These are phyloP conservation scores for Xylaria grammica DNA, from an alignment of 495 filamentous ascomycete genomes.

Conservation along the genomic window DNA sequence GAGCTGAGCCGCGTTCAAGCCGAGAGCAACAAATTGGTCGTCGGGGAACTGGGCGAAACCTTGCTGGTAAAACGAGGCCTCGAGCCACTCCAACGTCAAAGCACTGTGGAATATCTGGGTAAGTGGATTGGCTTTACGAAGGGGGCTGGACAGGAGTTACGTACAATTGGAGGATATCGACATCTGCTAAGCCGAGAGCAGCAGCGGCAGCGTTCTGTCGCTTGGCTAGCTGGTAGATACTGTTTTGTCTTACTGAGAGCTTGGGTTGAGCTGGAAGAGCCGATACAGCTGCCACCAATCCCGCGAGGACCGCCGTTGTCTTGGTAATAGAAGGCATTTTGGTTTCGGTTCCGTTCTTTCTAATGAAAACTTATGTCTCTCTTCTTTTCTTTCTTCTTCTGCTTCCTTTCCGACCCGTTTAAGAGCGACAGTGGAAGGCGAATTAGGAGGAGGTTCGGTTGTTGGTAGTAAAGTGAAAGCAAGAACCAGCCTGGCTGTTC, in stretches of 20 bases:
- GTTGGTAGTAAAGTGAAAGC: constrained; percentile 31
- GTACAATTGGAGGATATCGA: constrained; percentile 76
- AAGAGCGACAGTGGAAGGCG: constrained; percentile 21
- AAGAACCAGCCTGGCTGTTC: constrained; percentile 54
- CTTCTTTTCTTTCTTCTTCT: constrained; percentile 32
- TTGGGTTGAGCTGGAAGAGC: constrained; percentile 53
- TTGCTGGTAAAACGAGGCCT: constrained; percentile 65
- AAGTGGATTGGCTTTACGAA: constrained; percentile 14
- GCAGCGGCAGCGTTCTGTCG: constrained; percentile 60
- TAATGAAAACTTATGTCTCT: constrained; percentile 20
- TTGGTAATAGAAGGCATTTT: constrained; percentile 56
- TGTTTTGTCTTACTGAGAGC: constrained; percentile 45
- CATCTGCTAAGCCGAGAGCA: constrained; percentile 58
- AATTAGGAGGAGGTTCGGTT: constrained; percentile 1
- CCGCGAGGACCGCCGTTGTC: constrained; percentile 46
- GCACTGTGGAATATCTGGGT: constrained; percentile 49
- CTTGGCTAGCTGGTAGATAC: constrained; percentile 51
- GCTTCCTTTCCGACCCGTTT: constrained; percentile 30
- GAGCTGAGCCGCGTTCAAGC: constrained; percentile 54
- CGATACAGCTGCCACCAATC: constrained; percentile 50
- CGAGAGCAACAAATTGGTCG: constrained; percentile 62
- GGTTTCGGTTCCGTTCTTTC: constrained; percentile 28
- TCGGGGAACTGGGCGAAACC: constrained; percentile 65
- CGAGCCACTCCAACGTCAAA: constrained; percentile 68
- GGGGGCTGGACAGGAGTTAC: constrained; percentile 26